Evolutionary conservation across 208 protist species (phyloP), one percentile per base, ranked within the genome.

Genomic region (Herpetomonas tarakana): DNA sequence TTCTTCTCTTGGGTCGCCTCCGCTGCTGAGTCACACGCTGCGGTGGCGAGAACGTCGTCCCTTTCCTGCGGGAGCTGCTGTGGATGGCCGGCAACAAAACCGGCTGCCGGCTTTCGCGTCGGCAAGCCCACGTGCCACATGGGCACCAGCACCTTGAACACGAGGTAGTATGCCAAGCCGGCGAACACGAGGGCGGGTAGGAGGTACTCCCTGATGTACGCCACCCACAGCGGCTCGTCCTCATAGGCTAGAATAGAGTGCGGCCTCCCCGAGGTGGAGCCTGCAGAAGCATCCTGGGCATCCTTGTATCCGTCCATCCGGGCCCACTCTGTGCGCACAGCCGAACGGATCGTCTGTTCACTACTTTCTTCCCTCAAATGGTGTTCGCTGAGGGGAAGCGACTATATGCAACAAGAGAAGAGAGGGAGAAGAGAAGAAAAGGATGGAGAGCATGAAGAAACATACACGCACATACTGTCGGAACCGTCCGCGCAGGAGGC

Each of bases 121-220:
- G 55, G 67, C 12, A 67, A 76, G 24, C 54, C 52, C 16, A 74
- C 50, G 52, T 55, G 67, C 1, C 70, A 60, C 71, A 92, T 70
- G 1, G 85, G 85, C 9, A 82, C 3, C 1, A 71, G 25, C 0
- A 86, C 64, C 24, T 78, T 68, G 26, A 53, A 44, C 9, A 76
- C 6, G 2, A 86, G 44, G 52, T 70, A 80, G 28, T 68, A 65
- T 18, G 68, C 28, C 71, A 92, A 78, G 1, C 27, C 51, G 0
- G 28, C 58, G 52, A 92, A 92, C 2, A 86, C 61, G 0, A 70
- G 52, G n/a, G 52, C 41, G 2, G 85, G 85, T 12, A 92, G 72
- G 3, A 86, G 26, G 68, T 85, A 86, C 62, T 92, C 85, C 6
- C 85, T 67, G 52, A 81, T 50, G 26, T 65, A 72, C 69, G 77